Percentiles rank a stretch among this genome's conserved stretches.
These are phyloP conservation scores for Phycomyces nitens DNA, from an alignment of 192 early-diverging fungal genomes.

Conservation along the genomic window DNA sequence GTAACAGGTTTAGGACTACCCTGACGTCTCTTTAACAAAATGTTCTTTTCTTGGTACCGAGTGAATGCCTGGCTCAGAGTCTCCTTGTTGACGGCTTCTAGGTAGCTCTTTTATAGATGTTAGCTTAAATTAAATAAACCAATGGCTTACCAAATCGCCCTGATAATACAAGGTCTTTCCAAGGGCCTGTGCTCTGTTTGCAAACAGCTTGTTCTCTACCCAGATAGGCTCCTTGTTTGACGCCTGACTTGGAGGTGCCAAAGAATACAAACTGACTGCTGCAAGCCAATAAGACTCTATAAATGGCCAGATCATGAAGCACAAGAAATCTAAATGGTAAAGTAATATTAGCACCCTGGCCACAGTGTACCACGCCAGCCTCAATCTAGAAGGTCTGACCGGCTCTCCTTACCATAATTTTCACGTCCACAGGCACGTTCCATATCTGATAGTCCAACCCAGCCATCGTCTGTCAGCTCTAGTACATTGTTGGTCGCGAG, in stretches of 20 bases:
- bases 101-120: slow-evolving; percentile 55
- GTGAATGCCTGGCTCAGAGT: slow-evolving; percentile 75
- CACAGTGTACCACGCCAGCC: not conserved
- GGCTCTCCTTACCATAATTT: slow-evolving; percentile 49
- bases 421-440: slow-evolving; percentile 55
- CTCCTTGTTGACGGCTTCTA: slow-evolving; percentile 84
- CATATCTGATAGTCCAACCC: slow-evolving; percentile 46
- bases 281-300: slow-evolving; percentile 86
- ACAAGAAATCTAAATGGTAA: slow-evolving; percentile 62
- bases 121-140: no score
- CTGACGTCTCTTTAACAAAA: slow-evolving; percentile 52
- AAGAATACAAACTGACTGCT: slow-evolving; percentile 37
- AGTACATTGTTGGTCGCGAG: slow-evolving; percentile 52
- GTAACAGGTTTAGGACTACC: slow-evolving; percentile 37
- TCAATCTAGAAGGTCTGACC: not conserved
- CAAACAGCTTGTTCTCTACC: slow-evolving; percentile 71
- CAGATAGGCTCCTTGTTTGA: slow-evolving; percentile 38
- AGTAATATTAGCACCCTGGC: no score
- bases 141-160: slow-evolving; percentile 55
- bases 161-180: slow-evolving; percentile 86
- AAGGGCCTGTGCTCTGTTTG: slow-evolving; percentile 66
- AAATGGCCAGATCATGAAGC: slow-evolving; percentile 87
- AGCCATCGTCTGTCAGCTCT: slow-evolving; percentile 41
- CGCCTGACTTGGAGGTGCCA: slow-evolving; percentile 29
- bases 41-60: slow-evolving; percentile 65